Evolutionary conservation across 495 filamentous ascomycete genomes (phyloP), one percentile per base, ranked within the genome.

Genomic region (Podospora appendiculata): DNA sequence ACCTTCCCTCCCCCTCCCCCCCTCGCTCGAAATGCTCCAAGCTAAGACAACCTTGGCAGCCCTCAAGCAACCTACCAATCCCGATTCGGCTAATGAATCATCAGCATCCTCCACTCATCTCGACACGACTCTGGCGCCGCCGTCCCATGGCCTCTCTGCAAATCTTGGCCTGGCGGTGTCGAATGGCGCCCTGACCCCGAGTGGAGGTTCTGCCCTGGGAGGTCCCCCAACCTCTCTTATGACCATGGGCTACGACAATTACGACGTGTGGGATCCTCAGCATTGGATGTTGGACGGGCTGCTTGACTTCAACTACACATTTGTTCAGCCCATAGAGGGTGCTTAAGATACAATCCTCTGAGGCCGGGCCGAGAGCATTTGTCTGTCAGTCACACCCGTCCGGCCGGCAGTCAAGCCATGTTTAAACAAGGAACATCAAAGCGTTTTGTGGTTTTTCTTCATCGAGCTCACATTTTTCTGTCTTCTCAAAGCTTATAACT

Each of bases 211-310:
- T 52, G 68, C 62, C 17, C 58, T 78, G n/a, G 60, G 69, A 54
- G 58, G 70, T 19, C 46, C 47, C 62, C 57, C 69, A 70, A 44
- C 70, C 63, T 55, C 76, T 53, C 65, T 75, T 45, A 47, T 76
- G 34, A 59, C 63, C 7, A 60, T 69, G 45, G 65, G 70, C 64
- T 81, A 85, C 65, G 75, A 83, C 57, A 84, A 80, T 51, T 89
- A 88, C 66, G 88, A 91, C 59, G 84, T 90, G 41, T 94, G 90
- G 63, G 90, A 96, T 70, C 87, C 90, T 1, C 71, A 95, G 60
- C 87, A 89, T 65, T 95, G 90, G 90, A 85, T 91, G 73, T 74
- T 96, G 45, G 90, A 96, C 61, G 86, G 87, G 17, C 70, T 90
- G 47, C 77, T 90, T 50, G 88, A 92, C 64, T 83, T 93, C 60